Evolutionary conservation across 2,329 filamentous ascomycete species (phyloP).

Genomic region (Claviceps lovelessii): DNA sequence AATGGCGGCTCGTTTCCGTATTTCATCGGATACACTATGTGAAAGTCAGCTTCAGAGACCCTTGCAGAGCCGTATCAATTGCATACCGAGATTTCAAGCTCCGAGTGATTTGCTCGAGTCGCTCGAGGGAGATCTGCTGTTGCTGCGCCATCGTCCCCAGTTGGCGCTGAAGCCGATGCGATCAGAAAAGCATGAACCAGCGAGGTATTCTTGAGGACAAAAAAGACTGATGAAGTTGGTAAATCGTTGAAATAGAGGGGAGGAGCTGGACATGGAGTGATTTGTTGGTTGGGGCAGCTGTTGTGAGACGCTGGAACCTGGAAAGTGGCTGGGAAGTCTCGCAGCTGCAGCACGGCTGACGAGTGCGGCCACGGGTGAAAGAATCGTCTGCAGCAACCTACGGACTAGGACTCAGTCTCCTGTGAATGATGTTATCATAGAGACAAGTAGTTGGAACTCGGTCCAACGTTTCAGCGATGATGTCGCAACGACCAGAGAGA

Average conservation of each 20-base stretch:
- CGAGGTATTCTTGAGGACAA: neutral
- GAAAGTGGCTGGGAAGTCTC: constrained; percentile 4
- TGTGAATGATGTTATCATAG: neutral
- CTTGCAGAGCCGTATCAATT: neutral
- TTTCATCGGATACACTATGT: constrained; percentile 28
- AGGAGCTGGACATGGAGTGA: neutral
- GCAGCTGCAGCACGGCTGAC: constrained; percentile 1
- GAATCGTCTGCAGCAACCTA: neutral
- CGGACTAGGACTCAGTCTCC: neutral
- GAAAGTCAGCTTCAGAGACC: constrained; percentile 7
- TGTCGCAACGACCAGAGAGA: neutral
- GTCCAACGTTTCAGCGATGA: neutral
- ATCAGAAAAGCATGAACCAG: constrained; percentile 17
- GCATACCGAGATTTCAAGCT: constrained; percentile 42
- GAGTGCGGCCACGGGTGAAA: constrained; percentile 1
- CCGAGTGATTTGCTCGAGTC: constrained; percentile 38
- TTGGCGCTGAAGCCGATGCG: constrained; percentile 10
- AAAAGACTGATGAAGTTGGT: neutral
- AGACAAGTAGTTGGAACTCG: neutral
- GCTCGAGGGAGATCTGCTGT: constrained; percentile 39
- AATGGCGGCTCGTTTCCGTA: constrained; percentile 36
- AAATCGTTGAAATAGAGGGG: neutral
- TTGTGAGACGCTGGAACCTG: constrained; percentile 2
- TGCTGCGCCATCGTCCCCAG: constrained; percentile 27
- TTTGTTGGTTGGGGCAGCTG: neutral